Base-by-base conservation (phyloP, 192 early-diverging fungal species). In the Backusella sp. region DNA sequence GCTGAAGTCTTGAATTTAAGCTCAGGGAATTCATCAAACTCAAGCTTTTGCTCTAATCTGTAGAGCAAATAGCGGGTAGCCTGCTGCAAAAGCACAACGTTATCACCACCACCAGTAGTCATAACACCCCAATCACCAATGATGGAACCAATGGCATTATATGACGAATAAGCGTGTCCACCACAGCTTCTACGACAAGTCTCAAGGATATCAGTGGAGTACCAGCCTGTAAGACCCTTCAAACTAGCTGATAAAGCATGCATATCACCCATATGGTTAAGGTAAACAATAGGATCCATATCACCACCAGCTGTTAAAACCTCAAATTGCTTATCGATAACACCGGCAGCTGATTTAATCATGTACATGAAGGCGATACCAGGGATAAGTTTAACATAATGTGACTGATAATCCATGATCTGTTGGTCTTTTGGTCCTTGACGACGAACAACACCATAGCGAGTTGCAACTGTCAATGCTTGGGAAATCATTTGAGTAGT, bases 111-210 rank as follows among this genome's bases (percentile, higher is more conserved):
- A 66, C 82, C 82, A 11, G 90, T 92, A 3, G 90, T 91, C 39
- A 88, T 82, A 36, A 91, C 89, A 37, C 89, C 89, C 79, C 82
- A 92, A 53, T 90, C 90, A 8, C 77, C 85, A 66, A 89, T 91
- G 53, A 86, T 68, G 19, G 78, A 84, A 11, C 84, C 86, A 65
- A 92, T 91, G 28, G 84, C 85, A 72, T 92, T 92, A 81, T 92
- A 92, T n/a, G 85, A 41, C 23, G 88, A 90, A 76, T 90, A 92
- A 6, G 90, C 90, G 52, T 92, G 89, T 23, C 90, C 90, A 76
- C 90, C 90, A 59, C 85, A 83, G 66, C 84, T 79, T 72, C 89
- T 77, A 76, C 89, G 83, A 72, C 82, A 84, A 9, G 67, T 77
- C 69, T 90, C 89, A 4, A 90, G 76, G 5, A 87, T 72, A 30